Evolutionary conservation across 495 filamentous ascomycete genomes (phyloP), one percentile per base, ranked within the genome.

Genomic region (Podospora bellae-mahoneyi): DNA sequence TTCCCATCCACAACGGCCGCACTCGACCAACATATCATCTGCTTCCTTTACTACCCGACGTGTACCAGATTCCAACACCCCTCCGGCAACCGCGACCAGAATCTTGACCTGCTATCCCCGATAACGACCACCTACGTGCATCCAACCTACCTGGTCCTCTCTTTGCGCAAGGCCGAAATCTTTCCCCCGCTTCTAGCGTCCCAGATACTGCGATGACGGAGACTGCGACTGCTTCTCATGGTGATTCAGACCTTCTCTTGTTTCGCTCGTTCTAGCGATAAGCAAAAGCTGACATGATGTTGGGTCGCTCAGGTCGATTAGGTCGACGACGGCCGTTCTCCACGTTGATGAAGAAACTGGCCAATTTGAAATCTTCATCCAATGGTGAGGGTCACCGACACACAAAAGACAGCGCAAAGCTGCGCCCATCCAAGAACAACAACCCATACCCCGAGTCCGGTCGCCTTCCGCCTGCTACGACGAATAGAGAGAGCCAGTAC

Each of bases 291-390:
- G 67, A 76, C 67, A 64, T 56, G 59, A 77, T 76, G 69, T 30
- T 73, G 80, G 80, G 80, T 65, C 77, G 79, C 64, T 64, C 77
- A 74, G 83, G 78, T 65, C 84, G 84, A 39, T 66, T 73, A 53
- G 80, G 79, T 56, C 90, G 92, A 64, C 90, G 93, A 63, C 89
- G 90, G 62, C 94, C 94, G 5, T 97, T 99, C 78, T 88, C 94
- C 26, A 90, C 87, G 57, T 93, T 94, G 90, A 92, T 99, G 88
- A 97, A 94, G 84, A 93, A 94, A 69, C 86, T 99, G 30, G 89
- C 93, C 34, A 95, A 88, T 75, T 85, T 97, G 69, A 97, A 94
- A 77, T 84, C 78, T 68, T 84, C 84, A 9, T 82, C 75, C 69
- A 82, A 85, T 4, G 79, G 77, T 15, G 74, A 80, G 20, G 76